phyloP scores from a whole-genome alignment of 768 basidiomycete species.

The Tylopilus sp. region DNA sequence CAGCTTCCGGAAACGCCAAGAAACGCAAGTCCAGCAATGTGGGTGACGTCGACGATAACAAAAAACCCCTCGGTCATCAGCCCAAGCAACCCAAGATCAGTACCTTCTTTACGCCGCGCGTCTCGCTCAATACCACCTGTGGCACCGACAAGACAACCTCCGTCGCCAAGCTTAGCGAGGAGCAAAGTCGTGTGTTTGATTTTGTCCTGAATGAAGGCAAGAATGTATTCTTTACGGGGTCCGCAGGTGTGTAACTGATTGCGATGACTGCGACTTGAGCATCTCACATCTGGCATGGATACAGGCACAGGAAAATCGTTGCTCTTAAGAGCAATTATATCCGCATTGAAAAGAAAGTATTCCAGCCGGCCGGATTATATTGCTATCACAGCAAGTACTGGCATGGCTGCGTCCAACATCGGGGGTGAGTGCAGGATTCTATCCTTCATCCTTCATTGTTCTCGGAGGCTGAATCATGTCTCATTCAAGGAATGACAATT shows the following conservation, averaged over 20 bases:
- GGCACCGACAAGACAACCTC: constrained; percentile 26
- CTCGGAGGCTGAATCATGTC: background rate
- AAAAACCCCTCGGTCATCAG: background rate
- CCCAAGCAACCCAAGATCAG: constrained; percentile 26
- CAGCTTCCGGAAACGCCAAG: constrained; percentile 10
- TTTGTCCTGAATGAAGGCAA: constrained; percentile 55
- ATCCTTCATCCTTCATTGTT: background rate
- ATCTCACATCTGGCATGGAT: background rate
- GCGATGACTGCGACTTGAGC: background rate
- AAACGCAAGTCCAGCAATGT: constrained; percentile 22
- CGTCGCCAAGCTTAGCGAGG: constrained; percentile 45
- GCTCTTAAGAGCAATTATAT: constrained; percentile 55
- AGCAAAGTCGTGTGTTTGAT: constrained; percentile 49
- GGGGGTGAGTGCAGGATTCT: constrained; percentile 26
- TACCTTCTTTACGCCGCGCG: constrained; percentile 26
- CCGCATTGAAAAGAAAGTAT: constrained; percentile 40
- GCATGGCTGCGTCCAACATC: constrained; percentile 50
- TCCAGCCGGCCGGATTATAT: constrained; percentile 32
- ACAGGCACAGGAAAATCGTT: constrained; percentile 66
- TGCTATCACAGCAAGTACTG: constrained; percentile 44
- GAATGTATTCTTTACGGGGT: constrained; percentile 66
- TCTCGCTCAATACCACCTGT: constrained; percentile 28
- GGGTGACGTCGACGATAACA: background rate
- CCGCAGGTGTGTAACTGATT: constrained; percentile 46
- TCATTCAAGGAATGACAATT: constrained; percentile 47